phyloP scores from a whole-genome alignment of 2,329 filamentous ascomycete species.

The Fusarium sulawesiense region DNA sequence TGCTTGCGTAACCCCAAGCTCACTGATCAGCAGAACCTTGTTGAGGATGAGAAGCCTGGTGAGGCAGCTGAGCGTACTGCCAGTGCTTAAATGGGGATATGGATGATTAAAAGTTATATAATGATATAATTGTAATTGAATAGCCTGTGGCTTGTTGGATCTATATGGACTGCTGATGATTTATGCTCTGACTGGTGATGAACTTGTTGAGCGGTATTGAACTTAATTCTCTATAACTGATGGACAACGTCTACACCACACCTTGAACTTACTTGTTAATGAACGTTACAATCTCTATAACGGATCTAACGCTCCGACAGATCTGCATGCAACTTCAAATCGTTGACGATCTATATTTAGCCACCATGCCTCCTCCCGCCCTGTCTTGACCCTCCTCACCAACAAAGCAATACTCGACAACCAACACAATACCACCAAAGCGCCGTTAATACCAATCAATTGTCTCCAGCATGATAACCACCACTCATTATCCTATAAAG shows the following conservation, averaged over 20 bases:
- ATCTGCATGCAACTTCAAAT: neutral
- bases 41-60: constrained; percentile 47
- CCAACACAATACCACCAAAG: neutral
- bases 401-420: neutral
- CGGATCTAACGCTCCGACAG: neutral
- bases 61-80: constrained; percentile 12
- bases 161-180: too few relatives aligned
- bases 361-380: neutral
- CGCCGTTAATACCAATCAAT: neutral
- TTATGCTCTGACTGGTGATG: neutral
- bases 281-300: too few relatives aligned
- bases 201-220: too few relatives aligned
- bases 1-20: constrained; percentile 59
- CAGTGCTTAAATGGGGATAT: neutral
- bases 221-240: too few relatives aligned
- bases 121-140: constrained; percentile 25
- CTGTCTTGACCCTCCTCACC: neutral
- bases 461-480: neutral
- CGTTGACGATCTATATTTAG: neutral
- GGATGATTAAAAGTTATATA: constrained; percentile 11
- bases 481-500: neutral
- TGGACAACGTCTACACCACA: too few relatives aligned
- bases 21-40: constrained; percentile 58
- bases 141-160: neutral
- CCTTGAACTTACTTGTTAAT: too few relatives aligned